Evolutionary conservation across 345 rosid species (phyloP), one percentile per base, ranked within the genome.

Genomic region (Psidium guajava): DNA sequence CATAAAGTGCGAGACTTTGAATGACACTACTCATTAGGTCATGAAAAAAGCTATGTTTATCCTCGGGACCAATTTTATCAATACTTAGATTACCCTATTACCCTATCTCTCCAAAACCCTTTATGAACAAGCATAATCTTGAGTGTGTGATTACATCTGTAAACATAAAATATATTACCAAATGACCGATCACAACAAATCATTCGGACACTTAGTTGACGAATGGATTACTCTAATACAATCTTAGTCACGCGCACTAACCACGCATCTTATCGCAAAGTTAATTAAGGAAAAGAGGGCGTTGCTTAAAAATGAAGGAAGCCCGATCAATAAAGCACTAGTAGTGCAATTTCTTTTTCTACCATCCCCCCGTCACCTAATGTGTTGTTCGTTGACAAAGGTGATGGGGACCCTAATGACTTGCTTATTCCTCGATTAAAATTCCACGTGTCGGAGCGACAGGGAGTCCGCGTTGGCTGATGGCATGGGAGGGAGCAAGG

Each of bases 401-500:
- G 47, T 36, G 80, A 69, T 36, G 20, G 80, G 40, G 80, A 69
- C 80, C 47, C 3, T 69, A 69, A 69, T 69, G 47, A 20, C 47
- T 32, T 69, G 74, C 18, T 69, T 69, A 36, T 69, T 69, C 47
- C 47, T 36, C 47, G 80, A 36, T 36, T 32, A 24, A 69, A 18
- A 18, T 18, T 69, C 47, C 80, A 36, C 80, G 80, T 18, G 80
- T 69, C 80, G 25, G 25, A 10, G 47, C 47, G 1, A 22, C 7
- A 14, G 27, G 57, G 27, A 53, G 58, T 36, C 36, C 32, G 28
- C 54, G 25, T 28, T 27, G 83, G 83, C 54, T 82, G 83, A 82
- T 52, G 83, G 83, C 83, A 82, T 82, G 58, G 57, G 42, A 53
- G 83, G 83, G 57, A 52, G 59, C 83, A 82, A 82, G 59, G 83